A percentile compares a stretch with the other conserved stretches of the same genome.
Conservation (phyloP, 768 basidiomycete species). For the Suillus spraguei region DNA sequence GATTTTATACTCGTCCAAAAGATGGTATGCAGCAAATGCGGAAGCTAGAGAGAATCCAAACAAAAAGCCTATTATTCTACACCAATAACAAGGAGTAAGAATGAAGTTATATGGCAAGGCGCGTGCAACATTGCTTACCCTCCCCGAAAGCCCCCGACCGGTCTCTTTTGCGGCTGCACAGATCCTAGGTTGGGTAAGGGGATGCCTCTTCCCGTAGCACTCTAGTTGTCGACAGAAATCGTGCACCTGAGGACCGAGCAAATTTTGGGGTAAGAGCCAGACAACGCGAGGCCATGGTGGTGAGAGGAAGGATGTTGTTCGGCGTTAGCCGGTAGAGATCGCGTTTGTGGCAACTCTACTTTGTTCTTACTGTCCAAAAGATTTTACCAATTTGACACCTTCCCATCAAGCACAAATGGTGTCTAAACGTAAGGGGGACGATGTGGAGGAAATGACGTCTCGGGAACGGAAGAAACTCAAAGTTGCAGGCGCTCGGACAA, state of each 20-base stretch:
- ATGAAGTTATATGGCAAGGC: conserved; percentile 3
- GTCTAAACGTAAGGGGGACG: conserved; percentile 43
- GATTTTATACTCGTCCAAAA: conserved; percentile 88
- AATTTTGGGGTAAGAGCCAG: conserved; percentile 23
- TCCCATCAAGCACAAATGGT: conserved; percentile 32
- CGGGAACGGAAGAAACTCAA: conserved; percentile 74
- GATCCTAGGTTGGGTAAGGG: conserved; percentile 52
- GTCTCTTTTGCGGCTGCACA: conserved; percentile 63
- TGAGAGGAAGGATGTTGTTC: conserved; percentile 14
- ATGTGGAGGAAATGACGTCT: conserved; percentile 30
- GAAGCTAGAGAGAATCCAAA: conserved; percentile 92
- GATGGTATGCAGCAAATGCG: conserved; percentile 81
- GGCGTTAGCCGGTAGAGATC: conserved; percentile 25
- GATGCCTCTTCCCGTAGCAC: conserved; percentile 44
- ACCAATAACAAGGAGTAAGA: conserved; percentile 6
- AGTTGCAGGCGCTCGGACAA: conserved; percentile 62
- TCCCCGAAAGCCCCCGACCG: conserved; percentile 73
- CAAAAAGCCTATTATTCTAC: conserved; percentile 80
- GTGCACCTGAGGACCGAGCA: conserved; percentile 24
- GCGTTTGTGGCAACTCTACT: conserved; percentile 7
- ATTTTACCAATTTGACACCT: neutral
- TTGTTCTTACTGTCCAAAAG: neutral
- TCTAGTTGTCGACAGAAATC: conserved; percentile 48
- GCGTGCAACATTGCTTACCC: conserved; percentile 43
- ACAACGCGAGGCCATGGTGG: conserved; percentile 32